Evolutionary conservation across 169 alveolate species (phyloP), one percentile per base, ranked within the genome.

Genomic region (Eimeria acervulina): DNA sequence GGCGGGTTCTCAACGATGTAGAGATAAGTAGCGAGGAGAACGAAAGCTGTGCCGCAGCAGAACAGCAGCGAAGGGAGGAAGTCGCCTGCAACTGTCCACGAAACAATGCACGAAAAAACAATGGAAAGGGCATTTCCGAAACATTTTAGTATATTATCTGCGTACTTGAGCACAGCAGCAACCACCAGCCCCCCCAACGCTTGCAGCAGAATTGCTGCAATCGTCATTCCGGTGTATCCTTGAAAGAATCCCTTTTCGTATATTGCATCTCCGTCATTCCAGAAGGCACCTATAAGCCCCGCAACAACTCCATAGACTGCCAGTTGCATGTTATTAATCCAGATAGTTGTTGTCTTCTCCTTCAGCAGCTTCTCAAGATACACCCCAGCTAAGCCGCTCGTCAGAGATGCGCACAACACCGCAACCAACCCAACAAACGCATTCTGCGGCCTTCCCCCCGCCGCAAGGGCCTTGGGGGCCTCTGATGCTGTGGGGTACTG

Each of bases 171-270:
- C 51, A 97, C 98, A 0, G 98, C 98, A 21, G 98, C 98, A 36
- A 97, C 98, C 31, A 97, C 96, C 28, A 97, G 97, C n/a, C 98
- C 98, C 19, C 98, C 98, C 26, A 97, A 80, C 8, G 98, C 98
- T 89, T 97, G 97, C 61, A 96, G 66, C 19, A 93, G 76, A n/a
- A 96, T 93, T 44, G 95, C 97, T 19, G 81, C 44, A 98, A 98
- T 96, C 6, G 90, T 96, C 26, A 96, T n/a, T 26, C 93, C 40
- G 61, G 74, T 96, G 97, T 96, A 97, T 23, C 98, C 98, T 40
- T 96, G 96, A 84, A 97, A 96, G 52, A 97, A 96, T 13, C 98
- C 98, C 44, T 74, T 42, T 17, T 74, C 61, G 23, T 81, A 40
- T 0, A 97, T 87, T 52, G 72, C 84, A 26, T 38, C 72, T 8